A percentile compares a stretch with the other conserved stretches of the same genome.
Conservation (phyloP, 1,284 basidiomycete genomes). For the Ganoderma leucocontextum region DNA sequence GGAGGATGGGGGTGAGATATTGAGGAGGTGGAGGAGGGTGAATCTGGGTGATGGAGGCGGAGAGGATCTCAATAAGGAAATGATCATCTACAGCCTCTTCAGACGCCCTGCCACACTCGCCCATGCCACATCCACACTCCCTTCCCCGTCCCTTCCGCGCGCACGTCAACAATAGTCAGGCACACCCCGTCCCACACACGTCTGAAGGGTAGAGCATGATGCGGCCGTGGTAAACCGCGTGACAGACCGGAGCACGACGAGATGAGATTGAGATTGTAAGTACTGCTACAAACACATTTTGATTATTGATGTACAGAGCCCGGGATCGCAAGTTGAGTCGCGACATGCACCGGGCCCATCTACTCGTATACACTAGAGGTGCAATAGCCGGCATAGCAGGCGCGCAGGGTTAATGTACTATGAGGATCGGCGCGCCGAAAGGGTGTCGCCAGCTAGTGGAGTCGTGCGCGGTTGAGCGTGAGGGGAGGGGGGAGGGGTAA, state of each 20-base stretch:
- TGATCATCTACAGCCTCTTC: slow-evolving; percentile 19
- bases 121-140: not conserved
- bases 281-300: slow-evolving; percentile 37
- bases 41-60: slow-evolving; percentile 24
- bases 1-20: slow-evolving; percentile 11
- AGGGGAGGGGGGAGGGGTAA: not conserved
- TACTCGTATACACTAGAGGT: slow-evolving; percentile 27
- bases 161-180: not conserved
- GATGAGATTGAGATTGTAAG: slow-evolving; percentile 16
- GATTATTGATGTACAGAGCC: slow-evolving; percentile 35
- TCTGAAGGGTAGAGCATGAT: not conserved
- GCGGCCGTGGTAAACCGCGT: not conserved
- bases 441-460: slow-evolving; percentile 21
- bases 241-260: not conserved
- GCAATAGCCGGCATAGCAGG: slow-evolving; percentile 22
- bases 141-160: slow-evolving; percentile 3
- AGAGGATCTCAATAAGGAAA: slow-evolving; percentile 27
- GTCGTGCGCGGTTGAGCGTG: slow-evolving; percentile 17
- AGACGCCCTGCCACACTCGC: slow-evolving; percentile 1
- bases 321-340: slow-evolving; percentile 43
- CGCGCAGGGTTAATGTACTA: slow-evolving; percentile 19
- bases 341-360: slow-evolving; percentile 31
- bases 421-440: slow-evolving; percentile 16
- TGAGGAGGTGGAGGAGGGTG: slow-evolving; percentile 6
- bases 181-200: not conserved